Conservation (phyloP, 2,329 filamentous ascomycete species). For the Ophiognomonia clavigignenti-juglandacearum region DNA sequence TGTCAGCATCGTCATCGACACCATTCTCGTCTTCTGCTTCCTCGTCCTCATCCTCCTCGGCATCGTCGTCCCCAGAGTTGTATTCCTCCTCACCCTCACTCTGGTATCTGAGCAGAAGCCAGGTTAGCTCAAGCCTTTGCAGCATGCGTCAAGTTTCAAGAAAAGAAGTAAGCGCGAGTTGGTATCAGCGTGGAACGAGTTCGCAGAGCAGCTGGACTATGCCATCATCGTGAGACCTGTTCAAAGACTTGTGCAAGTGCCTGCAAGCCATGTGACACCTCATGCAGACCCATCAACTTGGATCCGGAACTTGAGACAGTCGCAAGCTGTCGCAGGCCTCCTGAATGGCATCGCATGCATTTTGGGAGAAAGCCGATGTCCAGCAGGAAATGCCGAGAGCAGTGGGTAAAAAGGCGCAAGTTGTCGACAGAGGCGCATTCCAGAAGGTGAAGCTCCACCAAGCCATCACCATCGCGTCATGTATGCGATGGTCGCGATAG, state of each 20-base stretch:
- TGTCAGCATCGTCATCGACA: conserved; percentile 26
- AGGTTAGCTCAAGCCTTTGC: neutral
- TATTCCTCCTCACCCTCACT: conserved; percentile 35
- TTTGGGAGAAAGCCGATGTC: neutral
- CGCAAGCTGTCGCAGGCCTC: neutral
- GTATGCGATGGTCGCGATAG: conserved; percentile 10
- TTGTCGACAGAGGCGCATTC: neutral
- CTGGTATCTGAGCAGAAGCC: conserved; percentile 3
- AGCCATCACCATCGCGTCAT: conserved; percentile 11
- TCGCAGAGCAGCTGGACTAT: neutral
- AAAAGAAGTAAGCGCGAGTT: conserved; percentile 1
- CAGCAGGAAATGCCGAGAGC: neutral
- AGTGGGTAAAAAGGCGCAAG: neutral
- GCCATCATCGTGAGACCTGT: neutral
- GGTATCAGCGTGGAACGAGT: neutral
- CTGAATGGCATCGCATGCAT: neutral
- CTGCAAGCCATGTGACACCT: neutral
- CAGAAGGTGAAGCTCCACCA: conserved; percentile 6
- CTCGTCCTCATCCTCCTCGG: conserved; percentile 35
- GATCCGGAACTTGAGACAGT: neutral
- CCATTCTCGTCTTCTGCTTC: conserved; percentile 34
- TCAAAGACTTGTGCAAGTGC: neutral
- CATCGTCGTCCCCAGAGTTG: conserved; percentile 33
- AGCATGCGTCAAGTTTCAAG: neutral
- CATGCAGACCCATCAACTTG: neutral